Conservation (phyloP, 2,329 filamentous ascomycete genomes). For the Ascochyta viciae-villosae region DNA sequence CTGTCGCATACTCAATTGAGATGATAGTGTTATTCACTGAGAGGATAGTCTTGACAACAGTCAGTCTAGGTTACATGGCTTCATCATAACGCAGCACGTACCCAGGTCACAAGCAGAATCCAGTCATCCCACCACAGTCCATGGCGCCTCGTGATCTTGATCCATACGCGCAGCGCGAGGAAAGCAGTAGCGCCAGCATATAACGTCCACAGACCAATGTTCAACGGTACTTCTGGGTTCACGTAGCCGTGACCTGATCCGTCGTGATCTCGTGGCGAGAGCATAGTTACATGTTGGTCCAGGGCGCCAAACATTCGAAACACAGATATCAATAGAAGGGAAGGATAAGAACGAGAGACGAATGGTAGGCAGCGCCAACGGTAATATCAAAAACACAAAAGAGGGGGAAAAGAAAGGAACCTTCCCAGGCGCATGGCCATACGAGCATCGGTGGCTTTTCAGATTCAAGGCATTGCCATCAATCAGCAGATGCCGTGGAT, state of each 20-base stretch:
- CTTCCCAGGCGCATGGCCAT: constrained; percentile 15
- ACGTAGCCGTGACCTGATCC: constrained; percentile 35
- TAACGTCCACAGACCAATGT: constrained; percentile 50
- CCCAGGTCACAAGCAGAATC: constrained; percentile 48
- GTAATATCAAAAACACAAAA: constrained; percentile 20
- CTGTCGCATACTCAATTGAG: constrained; percentile 56
- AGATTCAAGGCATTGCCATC: constrained; percentile 21
- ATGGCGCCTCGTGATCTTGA: constrained; percentile 48
- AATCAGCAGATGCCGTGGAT: constrained; percentile 20
- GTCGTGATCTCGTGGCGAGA: constrained; percentile 32
- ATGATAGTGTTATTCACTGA: constrained; percentile 56
- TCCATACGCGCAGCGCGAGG: constrained; percentile 46
- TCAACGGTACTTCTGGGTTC: constrained; percentile 46
- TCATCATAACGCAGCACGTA: constrained; percentile 26
- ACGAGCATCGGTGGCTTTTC: constrained; percentile 30
- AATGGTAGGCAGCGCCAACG: constrained; percentile 8
- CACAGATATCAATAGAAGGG: constrained; percentile 16
- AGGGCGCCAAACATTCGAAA: constrained; percentile 17
- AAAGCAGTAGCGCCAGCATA: constrained; percentile 48
- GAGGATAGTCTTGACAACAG: constrained; percentile 48
- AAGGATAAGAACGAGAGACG: constrained; percentile 16
- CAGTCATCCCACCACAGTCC: constrained; percentile 52
- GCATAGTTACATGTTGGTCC: constrained; percentile 32
- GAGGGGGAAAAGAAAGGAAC: constrained; percentile 21
- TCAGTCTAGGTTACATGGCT: constrained; percentile 11